Evolutionary conservation across 306 rosid species (phyloP), one percentile per base, ranked within the genome.

Genomic region (Lathyrus oleraceus): DNA sequence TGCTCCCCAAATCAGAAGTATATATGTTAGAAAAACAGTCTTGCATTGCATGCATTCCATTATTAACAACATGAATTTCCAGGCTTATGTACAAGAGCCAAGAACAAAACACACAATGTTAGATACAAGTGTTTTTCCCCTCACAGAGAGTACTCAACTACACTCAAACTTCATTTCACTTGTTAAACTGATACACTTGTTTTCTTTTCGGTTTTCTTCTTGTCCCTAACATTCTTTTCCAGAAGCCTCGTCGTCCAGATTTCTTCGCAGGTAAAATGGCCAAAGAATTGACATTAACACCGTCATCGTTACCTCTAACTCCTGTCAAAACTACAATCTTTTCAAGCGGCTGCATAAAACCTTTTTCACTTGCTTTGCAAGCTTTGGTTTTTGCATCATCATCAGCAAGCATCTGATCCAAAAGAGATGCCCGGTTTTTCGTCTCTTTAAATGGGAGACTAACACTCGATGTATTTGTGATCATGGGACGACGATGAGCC

Each of bases 321-420:
- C 78, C 80, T 57, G 69, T 79, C 74, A 85, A 69, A 71, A 79
- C 70, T 25, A 85, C 65, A 52, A 85, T 76, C 44, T 85, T 72
- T 39, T 81, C 77, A 43, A 57, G 81, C 12, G 83, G 72, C 63
- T 70, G 81, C 5, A 17, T 21, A 65, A 60, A 52, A 45, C 45
- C 74, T 36, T 52, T 45, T 40, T 76, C 81, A 1, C 70, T 81
- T 47, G 75, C 85, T 79, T 74, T 79, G 35, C 71, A 28, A 63
- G 10, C 58, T 48, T 76, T 77, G 15, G 74, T 51, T 47, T 52
- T 60, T 25, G 77, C 59, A 59, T 71, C 79, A 67, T 90, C 96
- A 60, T 93, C 98, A 15, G 91, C 96, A 17, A 85, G 71, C 89
- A 88, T 93, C 47, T 76, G 89, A 84, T 90, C 91, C 12, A 87